phyloP scores from a whole-genome alignment of 2,329 filamentous ascomycete genomes.

The Arachnopeziza araneosa region DNA sequence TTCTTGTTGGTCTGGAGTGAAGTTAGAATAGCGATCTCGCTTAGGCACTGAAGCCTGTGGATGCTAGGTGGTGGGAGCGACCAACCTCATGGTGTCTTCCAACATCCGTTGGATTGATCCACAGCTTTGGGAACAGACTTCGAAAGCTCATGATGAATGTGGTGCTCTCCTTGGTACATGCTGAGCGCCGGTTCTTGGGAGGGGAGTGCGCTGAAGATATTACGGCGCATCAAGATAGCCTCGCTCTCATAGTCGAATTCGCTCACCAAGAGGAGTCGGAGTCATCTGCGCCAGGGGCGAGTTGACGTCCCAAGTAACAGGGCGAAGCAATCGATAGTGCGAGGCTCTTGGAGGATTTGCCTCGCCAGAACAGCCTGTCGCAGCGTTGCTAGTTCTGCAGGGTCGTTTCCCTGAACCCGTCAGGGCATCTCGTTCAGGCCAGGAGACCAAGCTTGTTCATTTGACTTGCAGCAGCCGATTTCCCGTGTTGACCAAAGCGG shows the following conservation, averaged over 20 bases:
- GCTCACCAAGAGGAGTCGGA: neutral
- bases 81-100: slow-evolving; percentile 1
- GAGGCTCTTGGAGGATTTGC: neutral
- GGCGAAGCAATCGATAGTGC: neutral
- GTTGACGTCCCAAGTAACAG: neutral
- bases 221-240: neutral
- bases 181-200: neutral
- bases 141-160: neutral
- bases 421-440: neutral
- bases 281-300: neutral
- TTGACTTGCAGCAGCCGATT: too few species aligned
- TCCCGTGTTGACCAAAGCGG: neutral
- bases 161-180: neutral
- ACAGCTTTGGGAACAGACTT: neutral
- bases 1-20: slow-evolving; percentile 2
- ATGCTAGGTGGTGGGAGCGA: neutral
- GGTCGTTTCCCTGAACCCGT: neutral
- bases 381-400: neutral
- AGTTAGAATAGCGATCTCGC: neutral
- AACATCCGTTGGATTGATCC: slow-evolving; percentile 3
- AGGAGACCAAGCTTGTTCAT: too few species aligned
- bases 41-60: neutral
- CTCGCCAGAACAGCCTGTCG: neutral
- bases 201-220: neutral
- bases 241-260: neutral